phyloP scores from a whole-genome alignment of 1,139 yeast species.

The Zygosaccharomyces sapae region DNA sequence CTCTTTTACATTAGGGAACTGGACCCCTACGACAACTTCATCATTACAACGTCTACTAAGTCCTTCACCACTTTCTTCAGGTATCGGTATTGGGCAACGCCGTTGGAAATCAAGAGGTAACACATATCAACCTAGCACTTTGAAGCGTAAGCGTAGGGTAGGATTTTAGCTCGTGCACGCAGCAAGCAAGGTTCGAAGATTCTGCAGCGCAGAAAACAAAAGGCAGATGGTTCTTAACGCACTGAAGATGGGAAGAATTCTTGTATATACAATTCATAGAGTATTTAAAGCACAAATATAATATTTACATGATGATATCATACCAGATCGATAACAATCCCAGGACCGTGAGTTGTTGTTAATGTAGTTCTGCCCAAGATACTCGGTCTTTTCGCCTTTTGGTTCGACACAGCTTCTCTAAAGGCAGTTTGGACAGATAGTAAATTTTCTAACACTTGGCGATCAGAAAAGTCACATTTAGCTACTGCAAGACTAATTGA shows the following conservation, averaged over 20 bases:
- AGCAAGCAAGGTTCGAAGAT: slow-evolving; percentile 77
- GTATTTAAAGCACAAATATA: slow-evolving; percentile 2
- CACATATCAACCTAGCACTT: slow-evolving; percentile 89
- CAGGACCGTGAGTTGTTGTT: slow-evolving; percentile 76
- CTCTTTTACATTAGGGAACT: slow-evolving; percentile 18
- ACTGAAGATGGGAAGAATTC: slow-evolving; percentile 40
- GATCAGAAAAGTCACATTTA: slow-evolving; percentile 72
- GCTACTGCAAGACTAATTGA: slow-evolving; percentile 67
- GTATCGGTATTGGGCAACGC: slow-evolving; percentile 34
- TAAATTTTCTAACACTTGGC: slow-evolving; percentile 69
- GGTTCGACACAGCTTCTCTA: slow-evolving; percentile 50
- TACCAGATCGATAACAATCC: slow-evolving; percentile 62
- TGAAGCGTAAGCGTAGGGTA: slow-evolving; percentile 82
- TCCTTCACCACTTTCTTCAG: slow-evolving; percentile 8
- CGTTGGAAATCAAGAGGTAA: slow-evolving; percentile 90
- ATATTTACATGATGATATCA: slow-evolving; percentile 30
- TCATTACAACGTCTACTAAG: slow-evolving; percentile 8
- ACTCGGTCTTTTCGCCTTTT: slow-evolving; percentile 64
- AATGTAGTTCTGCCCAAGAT: slow-evolving; percentile 66
- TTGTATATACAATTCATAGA: slow-evolving; percentile 7
- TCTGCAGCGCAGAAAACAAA: slow-evolving; percentile 70
- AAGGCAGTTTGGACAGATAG: slow-evolving; percentile 66
- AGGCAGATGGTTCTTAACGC: slow-evolving; percentile 92
- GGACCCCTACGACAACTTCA: slow-evolving; percentile 22
- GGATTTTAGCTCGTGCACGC: slow-evolving; percentile 89